Evolutionary conservation across 352 stramenopile species (phyloP).

Genomic region (Elongisporangium anandrum): DNA sequence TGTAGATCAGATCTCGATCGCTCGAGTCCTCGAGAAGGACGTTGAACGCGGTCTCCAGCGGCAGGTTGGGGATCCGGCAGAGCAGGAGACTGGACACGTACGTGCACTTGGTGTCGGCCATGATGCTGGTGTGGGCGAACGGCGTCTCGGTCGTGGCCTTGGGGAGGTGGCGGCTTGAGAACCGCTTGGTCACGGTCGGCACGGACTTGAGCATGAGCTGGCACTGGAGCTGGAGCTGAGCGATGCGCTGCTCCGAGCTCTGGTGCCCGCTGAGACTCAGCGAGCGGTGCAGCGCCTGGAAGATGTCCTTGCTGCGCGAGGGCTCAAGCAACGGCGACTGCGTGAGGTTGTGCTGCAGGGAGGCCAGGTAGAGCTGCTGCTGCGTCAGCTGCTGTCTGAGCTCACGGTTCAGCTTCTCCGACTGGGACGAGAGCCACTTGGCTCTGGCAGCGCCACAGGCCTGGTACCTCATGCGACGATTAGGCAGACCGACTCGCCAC

Average conservation of each 20-base stretch:
- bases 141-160: constrained; percentile 24
- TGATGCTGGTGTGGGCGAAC: constrained; percentile 60
- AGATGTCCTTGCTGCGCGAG: constrained; percentile 49
- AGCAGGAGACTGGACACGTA: constrained; percentile 52
- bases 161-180: constrained; percentile 25
- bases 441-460: constrained; percentile 45
- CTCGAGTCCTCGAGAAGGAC: constrained; percentile 35
- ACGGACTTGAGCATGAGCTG: constrained; percentile 24
- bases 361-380: constrained; percentile 61
- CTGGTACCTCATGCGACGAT: constrained; percentile 20
- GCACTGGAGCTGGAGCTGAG: constrained; percentile 29
- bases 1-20: not conserved
- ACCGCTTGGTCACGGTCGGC: constrained; percentile 31
- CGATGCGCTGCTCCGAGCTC: constrained; percentile 16
- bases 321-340: constrained; percentile 42
- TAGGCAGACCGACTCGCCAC: constrained; percentile 35
- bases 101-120: constrained; percentile 37
- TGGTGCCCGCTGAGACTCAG: constrained; percentile 15
- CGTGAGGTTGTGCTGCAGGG: constrained; percentile 44
- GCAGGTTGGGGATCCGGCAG: constrained; percentile 34
- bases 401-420: constrained; percentile 42
- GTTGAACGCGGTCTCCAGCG: constrained; percentile 24
- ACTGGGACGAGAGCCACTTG: constrained; percentile 45
- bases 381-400: constrained; percentile 57
- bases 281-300: constrained; percentile 40